These are phyloP conservation scores for Citrus reticulata DNA, from an alignment of 345 rosid species.

Conservation along the genomic window DNA sequence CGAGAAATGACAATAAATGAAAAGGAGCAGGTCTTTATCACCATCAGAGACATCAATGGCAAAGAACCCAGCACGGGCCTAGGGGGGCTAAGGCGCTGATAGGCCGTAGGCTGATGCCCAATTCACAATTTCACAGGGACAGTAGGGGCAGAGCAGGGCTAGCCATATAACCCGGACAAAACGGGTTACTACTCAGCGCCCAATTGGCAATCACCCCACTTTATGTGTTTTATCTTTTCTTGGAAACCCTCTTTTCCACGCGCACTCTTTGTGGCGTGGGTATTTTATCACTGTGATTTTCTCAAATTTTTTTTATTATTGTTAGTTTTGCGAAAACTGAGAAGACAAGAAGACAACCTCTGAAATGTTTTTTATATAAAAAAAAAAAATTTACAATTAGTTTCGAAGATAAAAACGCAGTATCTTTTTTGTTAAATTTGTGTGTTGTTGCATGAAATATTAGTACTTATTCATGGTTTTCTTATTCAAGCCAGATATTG, in stretches of 20 bases:
- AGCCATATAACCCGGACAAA: constrained; percentile 46
- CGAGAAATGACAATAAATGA: constrained; percentile 2
- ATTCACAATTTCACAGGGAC: background rate
- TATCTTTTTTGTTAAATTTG: too few species aligned
- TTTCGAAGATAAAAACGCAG: too few species aligned
- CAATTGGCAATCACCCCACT: constrained; percentile 8
- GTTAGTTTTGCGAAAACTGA: background rate
- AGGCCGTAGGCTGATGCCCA: too few species aligned
- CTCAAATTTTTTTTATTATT: too few species aligned
- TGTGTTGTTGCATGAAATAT: too few species aligned
- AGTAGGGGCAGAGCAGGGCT: background rate
- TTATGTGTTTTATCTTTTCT: constrained; percentile 17
- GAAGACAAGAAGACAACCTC: too few species aligned
- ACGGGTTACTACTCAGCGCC: constrained; percentile 46
- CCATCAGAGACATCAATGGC: constrained; percentile 42
- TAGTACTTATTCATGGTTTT: too few species aligned
- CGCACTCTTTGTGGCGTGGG: background rate
- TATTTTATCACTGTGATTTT: background rate
- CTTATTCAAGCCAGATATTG: too few species aligned
- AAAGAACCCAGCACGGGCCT: constrained; percentile 22
- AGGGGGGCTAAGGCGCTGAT: too few species aligned
- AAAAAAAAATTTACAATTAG: too few species aligned
- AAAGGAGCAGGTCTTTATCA: background rate
- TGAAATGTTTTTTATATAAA: too few species aligned
- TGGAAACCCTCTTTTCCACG: constrained; percentile 2